Evolutionary conservation across 2,329 filamentous ascomycete species (phyloP).

Genomic region (Botryotinia calthae): DNA sequence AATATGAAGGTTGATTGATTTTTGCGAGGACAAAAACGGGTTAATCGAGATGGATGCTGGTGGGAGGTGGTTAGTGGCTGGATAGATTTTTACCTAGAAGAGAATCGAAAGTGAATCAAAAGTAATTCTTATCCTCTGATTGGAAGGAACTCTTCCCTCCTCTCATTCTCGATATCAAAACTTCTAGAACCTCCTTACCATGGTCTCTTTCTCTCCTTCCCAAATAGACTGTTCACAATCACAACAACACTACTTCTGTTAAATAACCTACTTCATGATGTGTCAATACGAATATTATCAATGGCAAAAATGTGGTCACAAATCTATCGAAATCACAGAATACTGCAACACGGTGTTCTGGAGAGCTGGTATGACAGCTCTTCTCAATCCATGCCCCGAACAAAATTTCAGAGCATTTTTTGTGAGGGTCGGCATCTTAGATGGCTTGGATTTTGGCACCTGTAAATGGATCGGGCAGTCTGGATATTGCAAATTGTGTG

Average conservation of each 20-base stretch:
- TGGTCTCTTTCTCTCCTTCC: background rate
- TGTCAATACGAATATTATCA: constrained; percentile 22
- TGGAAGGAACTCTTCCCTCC: background rate
- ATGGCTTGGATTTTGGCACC: background rate
- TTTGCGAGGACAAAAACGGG: background rate
- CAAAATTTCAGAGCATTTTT: constrained; percentile 9
- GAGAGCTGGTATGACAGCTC: constrained; percentile 19
- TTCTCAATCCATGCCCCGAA: constrained; percentile 14
- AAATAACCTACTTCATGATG: constrained; percentile 9
- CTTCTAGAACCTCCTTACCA: background rate
- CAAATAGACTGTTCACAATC: background rate
- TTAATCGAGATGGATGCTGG: background rate
- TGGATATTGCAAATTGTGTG: constrained; percentile 22
- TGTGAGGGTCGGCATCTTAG: background rate
- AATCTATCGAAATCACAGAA: constrained; percentile 21
- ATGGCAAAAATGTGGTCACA: constrained; percentile 21
- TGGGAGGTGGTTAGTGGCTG: background rate
- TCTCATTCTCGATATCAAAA: background rate
- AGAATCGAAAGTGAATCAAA: background rate
- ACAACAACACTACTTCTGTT: background rate
- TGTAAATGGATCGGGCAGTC: constrained; percentile 18
- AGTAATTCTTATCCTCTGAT: background rate
- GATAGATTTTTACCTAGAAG: background rate
- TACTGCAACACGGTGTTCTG: constrained; percentile 21
- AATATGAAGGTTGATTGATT: constrained; percentile 25